phyloP scores from a whole-genome alignment of 805 yeast species.

The Scheffersomyces stipitis region DNA sequence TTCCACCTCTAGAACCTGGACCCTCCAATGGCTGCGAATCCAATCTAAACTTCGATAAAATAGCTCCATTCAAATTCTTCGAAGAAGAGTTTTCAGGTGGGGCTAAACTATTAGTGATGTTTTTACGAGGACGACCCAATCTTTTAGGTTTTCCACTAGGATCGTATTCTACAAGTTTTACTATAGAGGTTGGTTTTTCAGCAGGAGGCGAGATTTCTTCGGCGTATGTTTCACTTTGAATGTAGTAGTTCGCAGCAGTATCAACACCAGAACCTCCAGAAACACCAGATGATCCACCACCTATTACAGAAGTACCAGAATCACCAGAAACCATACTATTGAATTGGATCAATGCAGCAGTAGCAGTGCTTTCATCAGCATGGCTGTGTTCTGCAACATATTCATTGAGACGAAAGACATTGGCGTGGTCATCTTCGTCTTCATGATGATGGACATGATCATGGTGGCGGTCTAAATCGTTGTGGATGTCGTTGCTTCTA shows the following conservation, averaged over 20 bases:
- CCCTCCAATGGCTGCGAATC: conserved; percentile 36
- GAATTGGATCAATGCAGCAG: conserved; percentile 19
- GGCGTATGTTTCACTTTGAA: no score
- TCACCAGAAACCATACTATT: conserved; percentile 9
- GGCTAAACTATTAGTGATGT: conserved; percentile 16
- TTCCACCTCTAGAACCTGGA: conserved; percentile 43
- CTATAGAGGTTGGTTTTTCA: conserved; percentile 7
- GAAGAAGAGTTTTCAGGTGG: conserved; percentile 22
- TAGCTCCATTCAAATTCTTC: conserved; percentile 29
- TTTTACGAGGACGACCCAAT: conserved; percentile 37
- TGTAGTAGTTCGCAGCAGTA: neutral
- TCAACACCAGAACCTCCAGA: neutral
- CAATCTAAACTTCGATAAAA: conserved; percentile 32
- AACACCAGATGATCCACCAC: neutral
- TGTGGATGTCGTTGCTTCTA: no score
- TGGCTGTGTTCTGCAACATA: conserved; percentile 9
- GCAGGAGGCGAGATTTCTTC: conserved; percentile 2
- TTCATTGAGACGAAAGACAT: conserved; percentile 15
- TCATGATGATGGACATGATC: neutral
- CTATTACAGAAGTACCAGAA: neutral
- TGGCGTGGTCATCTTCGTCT: conserved; percentile 4
- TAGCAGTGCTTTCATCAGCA: conserved; percentile 11
- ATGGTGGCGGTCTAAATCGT: neutral
- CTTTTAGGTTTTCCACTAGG: conserved; percentile 32
- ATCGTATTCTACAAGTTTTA: conserved; percentile 28